Conservation (phyloP, 2,329 filamentous ascomycete species). For the Pestalotiopsis sp. region DNA sequence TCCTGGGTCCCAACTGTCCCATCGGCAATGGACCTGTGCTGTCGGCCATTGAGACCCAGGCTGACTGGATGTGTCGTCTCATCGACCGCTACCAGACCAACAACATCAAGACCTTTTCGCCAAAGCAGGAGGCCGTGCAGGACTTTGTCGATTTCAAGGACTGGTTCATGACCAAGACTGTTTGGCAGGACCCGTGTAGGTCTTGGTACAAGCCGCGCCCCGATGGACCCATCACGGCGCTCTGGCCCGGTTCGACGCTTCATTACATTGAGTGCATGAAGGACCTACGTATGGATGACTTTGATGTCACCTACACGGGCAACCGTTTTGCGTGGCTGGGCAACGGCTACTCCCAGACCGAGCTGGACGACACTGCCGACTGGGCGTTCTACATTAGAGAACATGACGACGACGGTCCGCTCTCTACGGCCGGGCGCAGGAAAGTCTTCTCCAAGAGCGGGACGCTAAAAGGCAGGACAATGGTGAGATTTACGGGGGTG, state of each 20-base stretch:
- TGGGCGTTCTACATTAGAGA: slow-evolving; percentile 34
- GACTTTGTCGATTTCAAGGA: slow-evolving; percentile 50
- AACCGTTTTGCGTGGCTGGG: slow-evolving; percentile 13
- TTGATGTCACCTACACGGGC: slow-evolving; percentile 16
- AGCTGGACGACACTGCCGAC: slow-evolving; percentile 37
- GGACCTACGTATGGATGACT: slow-evolving; percentile 24
- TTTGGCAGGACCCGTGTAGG: slow-evolving; percentile 48
- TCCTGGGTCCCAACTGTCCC: slow-evolving; percentile 1
- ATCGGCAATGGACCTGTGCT: background rate
- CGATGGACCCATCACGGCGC: slow-evolving; percentile 39
- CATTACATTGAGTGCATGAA: slow-evolving; percentile 20
- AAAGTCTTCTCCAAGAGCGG: slow-evolving; percentile 30
- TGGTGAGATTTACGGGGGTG: slow-evolving; percentile 20
- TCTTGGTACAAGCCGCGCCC: slow-evolving; percentile 53
- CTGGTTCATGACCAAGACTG: slow-evolving; percentile 45
- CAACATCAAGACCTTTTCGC: slow-evolving; percentile 17
- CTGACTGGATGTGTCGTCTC: slow-evolving; percentile 17
- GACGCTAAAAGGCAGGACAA: slow-evolving; percentile 19
- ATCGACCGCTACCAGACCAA: slow-evolving; percentile 20
- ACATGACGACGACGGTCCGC: slow-evolving; percentile 34
- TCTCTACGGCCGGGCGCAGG: slow-evolving; percentile 23
- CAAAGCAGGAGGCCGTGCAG: slow-evolving; percentile 20
- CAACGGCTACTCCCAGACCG: slow-evolving; percentile 15
- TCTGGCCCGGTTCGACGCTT: slow-evolving; percentile 14
- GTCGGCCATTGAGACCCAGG: background rate